Conservation (phyloP, 148 eudicot genomes). For the Rhododendron vialii region DNA sequence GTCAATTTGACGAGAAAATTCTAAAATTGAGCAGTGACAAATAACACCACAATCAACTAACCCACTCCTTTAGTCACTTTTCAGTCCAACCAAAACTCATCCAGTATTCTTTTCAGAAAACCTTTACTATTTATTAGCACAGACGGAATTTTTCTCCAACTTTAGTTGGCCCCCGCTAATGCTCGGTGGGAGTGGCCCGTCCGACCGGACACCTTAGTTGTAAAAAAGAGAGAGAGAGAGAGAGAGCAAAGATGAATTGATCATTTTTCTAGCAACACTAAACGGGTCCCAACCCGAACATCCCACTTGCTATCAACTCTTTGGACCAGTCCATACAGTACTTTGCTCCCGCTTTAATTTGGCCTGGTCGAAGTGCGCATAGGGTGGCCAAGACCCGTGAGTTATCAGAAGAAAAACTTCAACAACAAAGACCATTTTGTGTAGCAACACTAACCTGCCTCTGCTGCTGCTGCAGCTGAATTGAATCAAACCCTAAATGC, state of each 20-base stretch:
- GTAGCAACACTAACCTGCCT: conserved; percentile 45
- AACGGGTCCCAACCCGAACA: too few species aligned
- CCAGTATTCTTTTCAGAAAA: background rate
- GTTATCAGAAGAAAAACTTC: too few species aligned
- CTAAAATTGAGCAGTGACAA: conserved; percentile 4
- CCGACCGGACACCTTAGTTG: too few species aligned
- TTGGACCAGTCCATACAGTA: too few species aligned
- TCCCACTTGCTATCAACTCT: too few species aligned
- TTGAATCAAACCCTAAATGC: conserved; percentile 62
- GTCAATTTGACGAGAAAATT: background rate
- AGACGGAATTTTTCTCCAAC: background rate
- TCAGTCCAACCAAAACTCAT: conserved; percentile 9
- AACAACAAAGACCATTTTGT: background rate
- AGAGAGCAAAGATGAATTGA: background rate
- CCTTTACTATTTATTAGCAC: background rate
- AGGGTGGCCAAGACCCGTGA: too few species aligned
- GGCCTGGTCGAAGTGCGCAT: too few species aligned
- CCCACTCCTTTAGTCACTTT: background rate
- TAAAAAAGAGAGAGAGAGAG: too few species aligned
- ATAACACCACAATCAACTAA: background rate
- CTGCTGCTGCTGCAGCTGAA: conserved; percentile 46
- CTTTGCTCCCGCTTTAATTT: too few species aligned
- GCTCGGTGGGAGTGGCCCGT: too few species aligned
- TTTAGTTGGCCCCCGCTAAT: too few species aligned
- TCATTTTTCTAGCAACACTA: too few species aligned